Evolutionary conservation across 2,329 filamentous ascomycete genomes (phyloP), one percentile per base, ranked within the genome.

Genomic region (Bisporella sp.): DNA sequence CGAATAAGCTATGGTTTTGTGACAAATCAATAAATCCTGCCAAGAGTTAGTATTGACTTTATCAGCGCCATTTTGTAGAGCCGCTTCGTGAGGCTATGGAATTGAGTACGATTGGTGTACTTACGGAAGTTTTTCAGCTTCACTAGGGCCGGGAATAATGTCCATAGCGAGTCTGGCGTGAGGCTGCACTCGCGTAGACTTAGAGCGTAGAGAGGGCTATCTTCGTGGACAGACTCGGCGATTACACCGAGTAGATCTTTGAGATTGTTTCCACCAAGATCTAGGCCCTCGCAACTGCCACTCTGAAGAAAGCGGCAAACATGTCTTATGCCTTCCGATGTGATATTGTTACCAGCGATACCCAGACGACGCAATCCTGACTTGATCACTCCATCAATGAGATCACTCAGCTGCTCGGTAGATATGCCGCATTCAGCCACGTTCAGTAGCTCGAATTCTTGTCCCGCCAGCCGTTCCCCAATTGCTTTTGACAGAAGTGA

Each of bases 181-280:
- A 99, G 73, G 51, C 89, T 88, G 69, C 91, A 96, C 60, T 90
- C 85, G 1, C 90, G 89, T 54, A 99, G 69, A 66, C 89, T 92
- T 47, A 99, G 71, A 0, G 89, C 90, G 78, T 85, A 92, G 2
- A 95, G 71, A 0, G 81, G 76, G 47, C 77, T 73, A 28, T 76
- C 67, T 21, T 76, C 70, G 4, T 71, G 66, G n/a, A 84, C 66
- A 1, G 76, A 73, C 2, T 71, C 69, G 4, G 77, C 76, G 46
- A 85, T 67, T 1, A 68, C 67, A 12, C 75, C 76, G 32, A 83
- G 71, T 41, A 78, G 73, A 32, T 80, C 74, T 42, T 73, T 68
- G 13, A 85, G 66, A 57, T 93, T 81, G 60, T 97, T 97, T 29
- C 90, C 89, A 40, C 90, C 89, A 9, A 97, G 71, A 66, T 97